Percentiles rank a stretch among this genome's conserved stretches.
Conservation (phyloP, 495 filamentous ascomycete species). For the Neohortaea acidophila region DNA sequence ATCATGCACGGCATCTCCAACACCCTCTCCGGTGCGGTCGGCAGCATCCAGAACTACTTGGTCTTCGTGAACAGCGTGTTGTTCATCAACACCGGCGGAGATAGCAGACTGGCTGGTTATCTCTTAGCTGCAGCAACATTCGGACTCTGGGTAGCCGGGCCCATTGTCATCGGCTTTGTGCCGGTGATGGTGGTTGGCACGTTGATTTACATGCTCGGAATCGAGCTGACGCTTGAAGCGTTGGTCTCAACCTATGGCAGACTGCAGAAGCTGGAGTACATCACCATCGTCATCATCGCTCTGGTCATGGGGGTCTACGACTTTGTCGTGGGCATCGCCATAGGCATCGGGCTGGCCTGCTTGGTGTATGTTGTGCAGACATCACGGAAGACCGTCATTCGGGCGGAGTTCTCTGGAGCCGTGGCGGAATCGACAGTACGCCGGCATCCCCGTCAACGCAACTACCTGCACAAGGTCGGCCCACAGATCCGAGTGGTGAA, state of each 20-base stretch:
- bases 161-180: slow-evolving; percentile 78
- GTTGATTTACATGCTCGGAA: slow-evolving; percentile 82
- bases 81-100: slow-evolving; percentile 80
- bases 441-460: slow-evolving; percentile 73
- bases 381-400: slow-evolving; percentile 71
- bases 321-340: slow-evolving; percentile 83
- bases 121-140: slow-evolving; percentile 68
- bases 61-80: slow-evolving; percentile 94
- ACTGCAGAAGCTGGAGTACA: slow-evolving; percentile 68
- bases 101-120: slow-evolving; percentile 73
- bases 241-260: slow-evolving; percentile 78
- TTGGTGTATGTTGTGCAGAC: slow-evolving; percentile 81
- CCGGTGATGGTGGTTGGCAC: slow-evolving; percentile 93
- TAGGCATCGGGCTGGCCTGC: slow-evolving; percentile 84
- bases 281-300: slow-evolving; percentile 84
- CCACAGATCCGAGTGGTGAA: slow-evolving; percentile 80
- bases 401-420: slow-evolving; percentile 71
- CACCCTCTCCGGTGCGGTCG: slow-evolving; percentile 65
- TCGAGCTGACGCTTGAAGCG: slow-evolving; percentile 78
- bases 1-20: slow-evolving; percentile 90
- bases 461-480: slow-evolving; percentile 71
- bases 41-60: slow-evolving; percentile 95
- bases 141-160: slow-evolving; percentile 69
- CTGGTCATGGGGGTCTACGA: slow-evolving; percentile 92
- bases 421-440: slow-evolving; percentile 83